Evolutionary conservation across 108 stramenopile genomes (phyloP), one percentile per base, ranked within the genome.

Genomic region (Nitzschia sp.): DNA sequence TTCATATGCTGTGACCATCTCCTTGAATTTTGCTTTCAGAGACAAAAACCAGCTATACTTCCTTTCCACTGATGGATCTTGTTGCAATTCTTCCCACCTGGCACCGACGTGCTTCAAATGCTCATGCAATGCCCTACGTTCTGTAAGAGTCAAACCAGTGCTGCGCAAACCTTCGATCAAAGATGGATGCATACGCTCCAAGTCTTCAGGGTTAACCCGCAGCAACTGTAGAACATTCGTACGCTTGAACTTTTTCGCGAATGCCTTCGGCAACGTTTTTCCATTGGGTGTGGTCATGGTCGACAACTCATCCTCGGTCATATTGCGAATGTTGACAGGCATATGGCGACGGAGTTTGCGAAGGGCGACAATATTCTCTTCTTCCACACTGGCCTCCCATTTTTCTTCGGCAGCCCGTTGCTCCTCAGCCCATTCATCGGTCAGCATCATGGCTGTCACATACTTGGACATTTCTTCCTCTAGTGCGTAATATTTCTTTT

Each of bases 161-260:
- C 63, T 66, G 43, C 71, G 63, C 64, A 81, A 50, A 37, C 71
- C 59, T 63, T 78, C 76, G 25, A 81, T 43, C 15, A 56, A 48
- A 10, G 80, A 60, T 25, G 71, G 75, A 55, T 81, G 80, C 64
- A 81, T 71, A 11, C 67, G 71, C 40, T 65, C 72, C 48, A 81
- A 63, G 41, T 70, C 64, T 14, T 75, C 52, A 8, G 80, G 80
- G 51, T 77, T 39, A 3, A 70, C 62, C 24, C 80, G 72, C 12
- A 81, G 9, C 3, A 81, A 58, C 42, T 81, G 80, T 20, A 81
- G 59, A 17, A 78, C 62, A 43, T 72, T 78, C 6, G 76, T 78
- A 41, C 76, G 58, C 40, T 81, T 81, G 65, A 81, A 75, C 41
- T 81, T 81, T 20, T 59, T 73, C 17, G 73, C 76, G 53, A 78